Evolutionary conservation across 345 rosid species (phyloP), one percentile per base, ranked within the genome.

Genomic region (Clausena lansium): DNA sequence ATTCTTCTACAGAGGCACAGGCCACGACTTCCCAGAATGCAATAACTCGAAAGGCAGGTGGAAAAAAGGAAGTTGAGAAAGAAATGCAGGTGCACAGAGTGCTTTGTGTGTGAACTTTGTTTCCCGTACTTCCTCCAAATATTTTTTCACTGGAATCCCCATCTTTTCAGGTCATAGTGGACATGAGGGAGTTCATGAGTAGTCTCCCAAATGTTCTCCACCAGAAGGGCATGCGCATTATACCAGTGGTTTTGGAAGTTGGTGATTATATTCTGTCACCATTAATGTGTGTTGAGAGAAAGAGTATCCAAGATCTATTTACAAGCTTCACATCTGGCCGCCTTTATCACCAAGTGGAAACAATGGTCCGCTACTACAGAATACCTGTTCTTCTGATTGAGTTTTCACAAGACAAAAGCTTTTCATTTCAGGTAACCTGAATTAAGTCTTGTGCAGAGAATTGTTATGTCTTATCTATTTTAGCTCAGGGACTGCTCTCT

Each of bases 121-220:
- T 57, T 52, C 11, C n/a, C 62, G 65, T 41, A 27, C 25, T 63
- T 71, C 45, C 55, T 13, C 4, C n/a, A n/a, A 72, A 38, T 5
- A 47, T 39, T 50, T 32, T 57, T 70, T 76, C 47, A 72, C 66
- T 60, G 8, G 25, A 77, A 25, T 25, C 69, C 47, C 74, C 30
- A 3, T 27, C 58, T 78, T 25, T 78, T 61, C 88, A 95, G 99
- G 90, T 94, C 79, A 89, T 94, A 82, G 99, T 96, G 82, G 99
- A 94, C 80, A 91, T 94, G 97, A 94, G 99, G 81, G 99, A 96
- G 89, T 96, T 96, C 83, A 96, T 96, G 99, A 96, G 99, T 86
- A 96, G 98, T 85, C 91, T 96, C 67, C 99, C 99, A 7, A 96
- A 94, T 85, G 97, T 96, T 78, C 97, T 96, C 81, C 98, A 96